Percentiles rank a stretch among this genome's conserved stretches.
phyloP scores from a whole-genome alignment of 2,329 filamentous ascomycete genomes.

The Phymatotrichopsis omnivora region DNA sequence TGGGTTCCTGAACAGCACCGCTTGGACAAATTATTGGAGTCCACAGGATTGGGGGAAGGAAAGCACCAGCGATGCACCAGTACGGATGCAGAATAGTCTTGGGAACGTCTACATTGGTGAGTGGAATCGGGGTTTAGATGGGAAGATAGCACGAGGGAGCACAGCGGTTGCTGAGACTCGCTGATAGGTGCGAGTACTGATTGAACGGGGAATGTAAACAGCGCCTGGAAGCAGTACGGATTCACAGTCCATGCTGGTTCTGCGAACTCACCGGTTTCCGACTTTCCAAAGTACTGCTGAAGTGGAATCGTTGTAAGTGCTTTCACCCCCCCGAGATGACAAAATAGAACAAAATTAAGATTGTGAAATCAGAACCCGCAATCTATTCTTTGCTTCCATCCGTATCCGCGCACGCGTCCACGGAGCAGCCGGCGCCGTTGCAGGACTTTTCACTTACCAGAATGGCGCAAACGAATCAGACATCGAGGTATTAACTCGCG shows the following conservation, averaged over 20 bases:
- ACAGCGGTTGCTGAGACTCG: too few species aligned
- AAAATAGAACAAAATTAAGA: background rate
- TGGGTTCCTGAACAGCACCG: constrained; percentile 14
- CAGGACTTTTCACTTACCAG: constrained; percentile 46
- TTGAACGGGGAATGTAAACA: background rate
- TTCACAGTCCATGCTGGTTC: constrained; percentile 21
- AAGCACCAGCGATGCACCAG: constrained; percentile 2
- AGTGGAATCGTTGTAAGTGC: constrained; percentile 18
- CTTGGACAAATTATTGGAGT: constrained; percentile 17
- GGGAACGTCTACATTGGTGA: constrained; percentile 24
- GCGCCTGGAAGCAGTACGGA: background rate
- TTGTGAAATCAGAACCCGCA: constrained; percentile 5
- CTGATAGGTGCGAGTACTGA: too few species aligned
- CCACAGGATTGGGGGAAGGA: constrained; percentile 23
- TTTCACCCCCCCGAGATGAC: background rate
- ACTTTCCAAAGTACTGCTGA: constrained; percentile 19
- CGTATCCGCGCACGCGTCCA: constrained; percentile 45
- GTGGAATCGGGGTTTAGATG: too few species aligned
- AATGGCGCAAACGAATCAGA: constrained; percentile 41
- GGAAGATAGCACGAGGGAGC: too few species aligned
- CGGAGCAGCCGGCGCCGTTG: constrained; percentile 42
- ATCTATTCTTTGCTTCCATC: constrained; percentile 34
- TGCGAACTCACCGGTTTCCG: constrained; percentile 18
- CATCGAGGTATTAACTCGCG: constrained; percentile 44
- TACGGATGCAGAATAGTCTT: constrained; percentile 22